Evolutionary conservation across 352 stramenopile species (phyloP).

Genomic region (Phytophthora chlamydospora): DNA sequence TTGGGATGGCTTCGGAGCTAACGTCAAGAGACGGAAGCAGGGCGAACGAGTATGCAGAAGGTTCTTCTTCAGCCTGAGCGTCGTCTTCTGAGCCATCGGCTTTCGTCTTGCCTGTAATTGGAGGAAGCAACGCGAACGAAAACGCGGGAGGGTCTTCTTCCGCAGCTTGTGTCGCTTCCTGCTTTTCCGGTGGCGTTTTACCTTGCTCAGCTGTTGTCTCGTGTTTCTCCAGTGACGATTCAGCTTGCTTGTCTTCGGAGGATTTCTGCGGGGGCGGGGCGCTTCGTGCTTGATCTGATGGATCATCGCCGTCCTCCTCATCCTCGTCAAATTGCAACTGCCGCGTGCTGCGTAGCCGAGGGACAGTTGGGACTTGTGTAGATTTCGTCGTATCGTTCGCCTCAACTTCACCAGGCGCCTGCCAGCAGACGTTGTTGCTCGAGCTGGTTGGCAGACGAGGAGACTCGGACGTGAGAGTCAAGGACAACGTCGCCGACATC

Average conservation of each 20-base stretch:
- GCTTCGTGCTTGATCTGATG: slow-evolving; percentile 10
- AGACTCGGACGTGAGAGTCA: slow-evolving; percentile 25
- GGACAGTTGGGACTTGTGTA: slow-evolving; percentile 16
- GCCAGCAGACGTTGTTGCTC: neutral
- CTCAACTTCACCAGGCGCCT: neutral
- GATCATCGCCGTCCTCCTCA: neutral
- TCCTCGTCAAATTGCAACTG: slow-evolving; percentile 54
- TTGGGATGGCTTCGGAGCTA: neutral
- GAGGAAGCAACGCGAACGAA: slow-evolving; percentile 31
- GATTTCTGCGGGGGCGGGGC: neutral
- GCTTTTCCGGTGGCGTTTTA: neutral
- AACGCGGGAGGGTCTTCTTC: slow-evolving; percentile 7
- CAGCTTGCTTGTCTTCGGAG: neutral
- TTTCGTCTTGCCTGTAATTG: neutral
- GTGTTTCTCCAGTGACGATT: neutral
- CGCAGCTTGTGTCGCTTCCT: neutral
- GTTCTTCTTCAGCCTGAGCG: slow-evolving; percentile 20
- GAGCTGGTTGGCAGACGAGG: slow-evolving; percentile 14
- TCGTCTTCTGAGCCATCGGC: slow-evolving; percentile 12
- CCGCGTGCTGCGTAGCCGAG: slow-evolving; percentile 41
- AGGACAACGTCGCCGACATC: slow-evolving; percentile 28
- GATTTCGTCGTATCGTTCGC: slow-evolving; percentile 1
- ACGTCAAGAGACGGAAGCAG: slow-evolving; percentile 24
- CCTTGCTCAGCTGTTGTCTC: neutral
- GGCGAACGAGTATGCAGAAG: slow-evolving; percentile 29